Percentiles rank a stretch among this genome's conserved stretches.
Evolutionary conservation across 768 basidiomycete species (phyloP).

Genomic region (Rhizopogon roseolus): DNA sequence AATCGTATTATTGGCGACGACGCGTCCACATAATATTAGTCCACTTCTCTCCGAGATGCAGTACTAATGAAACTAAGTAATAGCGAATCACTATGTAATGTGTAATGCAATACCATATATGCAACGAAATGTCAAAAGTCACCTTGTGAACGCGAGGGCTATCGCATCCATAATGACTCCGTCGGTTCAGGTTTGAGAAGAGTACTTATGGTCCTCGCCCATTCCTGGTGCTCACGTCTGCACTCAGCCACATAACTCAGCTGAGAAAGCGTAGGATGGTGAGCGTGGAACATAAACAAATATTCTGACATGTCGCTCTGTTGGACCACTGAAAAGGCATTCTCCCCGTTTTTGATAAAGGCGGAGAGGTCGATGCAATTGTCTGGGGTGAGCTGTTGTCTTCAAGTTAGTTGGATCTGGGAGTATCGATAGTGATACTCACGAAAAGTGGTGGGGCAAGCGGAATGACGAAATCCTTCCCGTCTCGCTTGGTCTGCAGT

Average conservation of each 20-base stretch:
- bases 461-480: constrained; percentile 9
- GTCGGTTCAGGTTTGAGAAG: constrained; percentile 9
- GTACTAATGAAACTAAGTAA: too few relatives aligned
- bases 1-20: too few relatives aligned
- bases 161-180: neutral
- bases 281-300: constrained; percentile 42
- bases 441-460: constrained; percentile 28
- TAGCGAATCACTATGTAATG: neutral
- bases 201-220: constrained; percentile 13
- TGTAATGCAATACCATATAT: neutral
- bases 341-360: constrained; percentile 35
- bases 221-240: constrained; percentile 11
- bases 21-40: neutral
- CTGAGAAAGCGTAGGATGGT: constrained; percentile 45
- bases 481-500: constrained; percentile 7
- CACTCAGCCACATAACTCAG: constrained; percentile 21
- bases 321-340: constrained; percentile 40
- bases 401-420: neutral
- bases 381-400: constrained; percentile 39
- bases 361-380: constrained; percentile 48
- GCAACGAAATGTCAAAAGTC: neutral
- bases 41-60: too few relatives aligned
- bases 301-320: constrained; percentile 39
- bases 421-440: constrained; percentile 25
- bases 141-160: neutral